These are phyloP conservation scores for Rhizopus delemar DNA, from an alignment of 371 early-diverging fungal species.

Conservation along the genomic window DNA sequence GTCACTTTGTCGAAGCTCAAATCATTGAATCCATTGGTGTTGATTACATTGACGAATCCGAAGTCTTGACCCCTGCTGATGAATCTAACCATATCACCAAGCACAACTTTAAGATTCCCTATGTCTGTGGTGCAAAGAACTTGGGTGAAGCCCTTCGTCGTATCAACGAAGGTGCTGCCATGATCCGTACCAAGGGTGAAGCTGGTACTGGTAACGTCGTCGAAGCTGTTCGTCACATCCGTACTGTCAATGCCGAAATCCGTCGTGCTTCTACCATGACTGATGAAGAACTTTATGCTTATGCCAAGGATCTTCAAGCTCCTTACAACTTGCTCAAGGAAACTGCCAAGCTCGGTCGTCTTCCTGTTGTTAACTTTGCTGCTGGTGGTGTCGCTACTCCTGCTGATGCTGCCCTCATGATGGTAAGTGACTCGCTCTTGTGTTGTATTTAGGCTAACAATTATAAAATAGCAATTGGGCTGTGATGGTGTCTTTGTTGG, in stretches of 20 bases:
- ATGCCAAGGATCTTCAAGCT: slow-evolving; percentile 93
- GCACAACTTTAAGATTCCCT: slow-evolving; percentile 89
- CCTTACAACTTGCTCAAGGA: slow-evolving; percentile 88
- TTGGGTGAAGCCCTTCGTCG: slow-evolving; percentile 96
- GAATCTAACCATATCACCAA: slow-evolving; percentile 93
- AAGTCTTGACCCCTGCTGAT: slow-evolving; percentile 95
- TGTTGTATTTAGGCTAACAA: slow-evolving; percentile 1
- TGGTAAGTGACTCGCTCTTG: slow-evolving; percentile 47
- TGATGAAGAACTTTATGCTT: slow-evolving; percentile 77
- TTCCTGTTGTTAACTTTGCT: slow-evolving; percentile 98
- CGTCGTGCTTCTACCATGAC: slow-evolving; percentile 72
- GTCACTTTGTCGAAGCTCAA: slow-evolving; percentile 98
- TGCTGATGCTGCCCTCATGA: slow-evolving; percentile 96
- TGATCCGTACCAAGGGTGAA: slow-evolving; percentile 98
- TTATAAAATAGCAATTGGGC: slow-evolving; percentile 73
- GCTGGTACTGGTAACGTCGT: slow-evolving; percentile 97
- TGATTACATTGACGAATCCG: slow-evolving; percentile 97
- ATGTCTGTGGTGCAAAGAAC: slow-evolving; percentile 95
- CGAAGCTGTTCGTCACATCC: slow-evolving; percentile 94
- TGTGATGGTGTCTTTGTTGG: slow-evolving; percentile 97
- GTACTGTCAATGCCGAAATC: slow-evolving; percentile 86
- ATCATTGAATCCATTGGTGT: slow-evolving; percentile 89
- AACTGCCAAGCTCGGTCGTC: slow-evolving; percentile 84
- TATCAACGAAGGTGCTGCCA: slow-evolving; percentile 95
- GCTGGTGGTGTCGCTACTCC: slow-evolving; percentile 97